A percentile compares a stretch with the other conserved stretches of the same genome.
Conservation (phyloP, 352 stramenopile species). For the Globisporangium emineosum region DNA sequence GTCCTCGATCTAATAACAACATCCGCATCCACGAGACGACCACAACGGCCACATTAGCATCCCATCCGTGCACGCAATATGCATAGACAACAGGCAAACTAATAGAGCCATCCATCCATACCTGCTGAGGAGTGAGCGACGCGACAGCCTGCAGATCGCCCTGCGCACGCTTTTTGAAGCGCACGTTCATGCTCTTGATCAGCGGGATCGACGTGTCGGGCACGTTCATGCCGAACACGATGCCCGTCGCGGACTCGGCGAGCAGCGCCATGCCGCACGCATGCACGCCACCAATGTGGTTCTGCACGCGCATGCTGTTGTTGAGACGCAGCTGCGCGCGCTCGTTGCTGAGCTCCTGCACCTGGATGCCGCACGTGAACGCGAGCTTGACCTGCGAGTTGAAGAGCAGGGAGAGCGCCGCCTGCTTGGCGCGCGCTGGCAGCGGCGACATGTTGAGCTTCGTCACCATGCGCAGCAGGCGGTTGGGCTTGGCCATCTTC, state of each 20-base stretch:
- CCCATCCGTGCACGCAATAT: not conserved
- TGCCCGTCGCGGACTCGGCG: slow-evolving; percentile 78
- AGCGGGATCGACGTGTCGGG: slow-evolving; percentile 74
- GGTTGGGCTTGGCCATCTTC: slow-evolving; percentile 45
- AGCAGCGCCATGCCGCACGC: slow-evolving; percentile 85
- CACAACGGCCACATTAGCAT: not conserved
- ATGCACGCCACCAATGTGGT: slow-evolving; percentile 87
- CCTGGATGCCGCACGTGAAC: slow-evolving; percentile 65
- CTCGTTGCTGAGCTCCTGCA: slow-evolving; percentile 53
- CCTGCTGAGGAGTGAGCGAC: slow-evolving; percentile 63
- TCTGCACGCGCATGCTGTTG: slow-evolving; percentile 78
- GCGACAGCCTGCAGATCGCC: slow-evolving; percentile 72
- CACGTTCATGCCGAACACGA: slow-evolving; percentile 87
- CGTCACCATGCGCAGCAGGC: slow-evolving; percentile 49
- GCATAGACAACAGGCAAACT: not conserved
- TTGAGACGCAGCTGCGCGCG: slow-evolving; percentile 56
- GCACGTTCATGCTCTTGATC: slow-evolving; percentile 83
- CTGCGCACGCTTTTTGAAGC: slow-evolving; percentile 69
- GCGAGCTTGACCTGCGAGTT: slow-evolving; percentile 86
- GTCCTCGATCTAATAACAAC: slow-evolving; percentile 28
- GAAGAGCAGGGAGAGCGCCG: slow-evolving; percentile 72
- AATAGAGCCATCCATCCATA: slow-evolving; percentile 13
- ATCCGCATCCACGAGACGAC: not conserved
- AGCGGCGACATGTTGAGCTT: slow-evolving; percentile 48
- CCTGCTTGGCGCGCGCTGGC: slow-evolving; percentile 32